These are phyloP conservation scores for Panicum virgatum DNA, from an alignment of 202 grass and related monocot species.

Conservation along the genomic window DNA sequence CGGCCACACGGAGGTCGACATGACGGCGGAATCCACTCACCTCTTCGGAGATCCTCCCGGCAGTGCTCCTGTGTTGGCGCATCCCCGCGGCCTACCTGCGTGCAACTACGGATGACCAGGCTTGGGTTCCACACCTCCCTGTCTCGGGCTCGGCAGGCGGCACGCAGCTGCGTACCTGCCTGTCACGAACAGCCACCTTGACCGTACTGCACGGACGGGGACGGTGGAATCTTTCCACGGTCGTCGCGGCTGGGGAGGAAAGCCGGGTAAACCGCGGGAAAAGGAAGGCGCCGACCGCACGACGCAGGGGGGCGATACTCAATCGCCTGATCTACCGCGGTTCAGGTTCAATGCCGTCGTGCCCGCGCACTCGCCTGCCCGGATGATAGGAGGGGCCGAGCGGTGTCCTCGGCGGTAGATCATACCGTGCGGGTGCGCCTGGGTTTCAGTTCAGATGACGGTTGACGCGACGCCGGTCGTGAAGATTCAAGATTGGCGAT, in stretches of 20 bases:
- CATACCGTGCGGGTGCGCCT: not conserved
- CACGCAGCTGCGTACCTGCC: not conserved
- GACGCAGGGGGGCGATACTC: no score
- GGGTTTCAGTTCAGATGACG: not conserved
- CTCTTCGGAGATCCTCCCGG: conserved; percentile 6
- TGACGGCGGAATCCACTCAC: conserved; percentile 39
- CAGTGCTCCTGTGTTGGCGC: not conserved
- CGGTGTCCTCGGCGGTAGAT: not conserved
- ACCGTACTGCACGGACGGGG: not conserved
- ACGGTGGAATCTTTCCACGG: not conserved
- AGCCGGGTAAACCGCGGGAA: not conserved
- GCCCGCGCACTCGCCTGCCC: no score
- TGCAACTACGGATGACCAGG: conserved; percentile 18
- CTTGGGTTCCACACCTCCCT: not conserved
- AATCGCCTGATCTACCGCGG: not conserved
- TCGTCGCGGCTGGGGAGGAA: not conserved
- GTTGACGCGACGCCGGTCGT: not conserved
- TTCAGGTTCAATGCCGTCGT: not conserved
- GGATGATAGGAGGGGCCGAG: not conserved
- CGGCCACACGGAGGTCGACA: conserved; percentile 24
- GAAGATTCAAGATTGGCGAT: not conserved
- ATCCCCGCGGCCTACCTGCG: not conserved
- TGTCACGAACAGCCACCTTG: not conserved
- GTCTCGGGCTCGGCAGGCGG: not conserved
- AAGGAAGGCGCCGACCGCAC: not conserved